Evolutionary conservation across 805 yeast species (phyloP), one percentile per base, ranked within the genome.

Genomic region (Clavispora vitiphila): DNA sequence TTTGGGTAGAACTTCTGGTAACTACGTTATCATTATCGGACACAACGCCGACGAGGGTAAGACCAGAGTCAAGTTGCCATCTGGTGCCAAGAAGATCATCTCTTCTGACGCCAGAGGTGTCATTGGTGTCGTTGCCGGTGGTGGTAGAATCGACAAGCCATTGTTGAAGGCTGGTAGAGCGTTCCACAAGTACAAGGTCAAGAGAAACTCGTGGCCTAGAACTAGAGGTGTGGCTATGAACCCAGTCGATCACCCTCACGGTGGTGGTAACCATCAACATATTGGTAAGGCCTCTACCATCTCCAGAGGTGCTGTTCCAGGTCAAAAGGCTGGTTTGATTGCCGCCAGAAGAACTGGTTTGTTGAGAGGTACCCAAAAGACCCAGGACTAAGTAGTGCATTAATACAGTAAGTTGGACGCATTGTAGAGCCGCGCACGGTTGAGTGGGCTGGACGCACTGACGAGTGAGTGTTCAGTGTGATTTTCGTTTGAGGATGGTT

Each of bases 211-310:
- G 59, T 93, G 98, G 98, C 99, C 99, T 78, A 90, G 88, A 86
- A 93, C 98, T 70, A 89, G 98, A 82, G 99, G 98, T 91, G 98
- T 91, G 72, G 99, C 99, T 74, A 91, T 93, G 99, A 91, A 91
- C 81, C 98, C 98, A 76, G 99, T 91, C 74, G 99, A 91, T 75
- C 99, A 91, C 82, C 99, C 99, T 74, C 99, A 91, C 77, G 99
- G 99, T 87, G 98, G 99, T 91, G 99, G 99, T 91, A 90, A 90
- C 96, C 98, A 91, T 78, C 98, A 91, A 82, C 98, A 91, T 77
- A 91, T 90, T 80, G 98, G 98, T 89, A 91, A 91, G 83, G 97
- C 98, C 68, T 91, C 98, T 65, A 91, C 98, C 68, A 91, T 91
- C 67, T 84, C 96, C 62, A 88, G 98, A 86, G 96, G 96, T 76